Evolutionary conservation across 129 eudicot species (phyloP).

Genomic region (Pseudognaphalium luteoalbum): DNA sequence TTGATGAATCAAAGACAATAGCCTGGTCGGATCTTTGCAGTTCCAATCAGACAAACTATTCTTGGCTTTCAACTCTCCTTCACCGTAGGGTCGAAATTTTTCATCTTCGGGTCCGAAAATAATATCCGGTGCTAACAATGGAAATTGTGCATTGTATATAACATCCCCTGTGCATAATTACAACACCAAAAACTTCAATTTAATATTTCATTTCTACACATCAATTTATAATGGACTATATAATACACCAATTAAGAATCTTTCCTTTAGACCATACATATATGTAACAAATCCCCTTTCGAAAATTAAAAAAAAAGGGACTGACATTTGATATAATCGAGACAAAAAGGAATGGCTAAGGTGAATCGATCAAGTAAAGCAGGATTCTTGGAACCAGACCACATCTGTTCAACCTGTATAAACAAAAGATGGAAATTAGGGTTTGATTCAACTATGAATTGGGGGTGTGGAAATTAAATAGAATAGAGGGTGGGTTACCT

Average conservation of each 20-base stretch:
- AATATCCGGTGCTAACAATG: constrained; percentile 75
- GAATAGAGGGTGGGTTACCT: constrained; percentile 38
- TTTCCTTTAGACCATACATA: background rate
- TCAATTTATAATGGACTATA: too few relatives aligned
- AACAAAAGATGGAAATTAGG: background rate
- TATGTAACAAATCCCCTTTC: too few relatives aligned
- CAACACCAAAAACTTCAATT: background rate
- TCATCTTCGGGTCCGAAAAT: constrained; percentile 92
- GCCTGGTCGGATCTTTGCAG: constrained; percentile 69
- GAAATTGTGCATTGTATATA: constrained; percentile 75
- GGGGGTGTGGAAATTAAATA: background rate
- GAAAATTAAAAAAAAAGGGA: too few relatives aligned
- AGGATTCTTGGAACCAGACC: constrained; percentile 12
- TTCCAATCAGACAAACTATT: constrained; percentile 71
- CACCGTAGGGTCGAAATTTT: constrained; percentile 53
- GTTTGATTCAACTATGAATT: background rate
- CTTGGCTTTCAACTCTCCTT: constrained; percentile 38
- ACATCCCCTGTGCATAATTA: constrained; percentile 76
- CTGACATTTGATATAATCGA: constrained; percentile 10
- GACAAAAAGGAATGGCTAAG: constrained; percentile 17
- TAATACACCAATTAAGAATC: background rate
- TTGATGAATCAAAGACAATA: constrained; percentile 62
- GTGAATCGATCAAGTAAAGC: constrained; percentile 17
- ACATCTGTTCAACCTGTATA: constrained; percentile 17
- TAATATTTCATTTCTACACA: too few relatives aligned